A percentile compares a stretch with the other conserved stretches of the same genome.
These are phyloP conservation scores for Trichoderma aggressivum DNA, from an alignment of 2,329 filamentous ascomycete species.

Conservation along the genomic window DNA sequence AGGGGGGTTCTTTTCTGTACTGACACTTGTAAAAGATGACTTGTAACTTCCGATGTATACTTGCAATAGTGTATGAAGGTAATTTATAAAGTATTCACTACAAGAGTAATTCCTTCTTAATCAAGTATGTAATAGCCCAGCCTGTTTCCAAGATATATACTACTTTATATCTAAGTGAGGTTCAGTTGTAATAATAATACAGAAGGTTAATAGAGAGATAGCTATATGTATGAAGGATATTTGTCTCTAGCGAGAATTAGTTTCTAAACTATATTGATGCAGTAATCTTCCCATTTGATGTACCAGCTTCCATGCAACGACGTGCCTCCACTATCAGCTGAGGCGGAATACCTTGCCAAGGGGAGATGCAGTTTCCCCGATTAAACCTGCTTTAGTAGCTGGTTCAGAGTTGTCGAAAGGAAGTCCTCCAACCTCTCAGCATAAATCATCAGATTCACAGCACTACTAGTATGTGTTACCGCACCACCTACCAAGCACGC, in stretches of 20 bases:
- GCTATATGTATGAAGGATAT: background rate
- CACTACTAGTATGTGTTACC: too few relatives aligned
- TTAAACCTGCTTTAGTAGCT: background rate
- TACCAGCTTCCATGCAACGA: background rate
- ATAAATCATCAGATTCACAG: background rate
- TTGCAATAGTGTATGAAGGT: background rate
- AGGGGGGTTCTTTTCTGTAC: background rate
- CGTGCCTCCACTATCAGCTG: background rate
- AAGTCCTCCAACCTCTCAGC: background rate
- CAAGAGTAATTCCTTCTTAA: background rate
- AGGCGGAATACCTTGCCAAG: background rate
- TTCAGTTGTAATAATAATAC: background rate
- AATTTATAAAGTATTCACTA: background rate
- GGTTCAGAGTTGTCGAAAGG: background rate
- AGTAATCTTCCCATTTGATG: background rate
- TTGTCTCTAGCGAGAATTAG: background rate
- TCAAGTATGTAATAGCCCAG: background rate
- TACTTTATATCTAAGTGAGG: background rate
- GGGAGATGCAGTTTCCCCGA: background rate
- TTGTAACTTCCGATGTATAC: background rate
- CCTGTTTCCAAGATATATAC: background rate
- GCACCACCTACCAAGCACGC: background rate
- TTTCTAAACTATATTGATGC: background rate
- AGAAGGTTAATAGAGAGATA: background rate
- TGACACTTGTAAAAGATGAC: background rate